Conservation (phyloP, 345 rosid species). For the Eucalyptus coolabah region DNA sequence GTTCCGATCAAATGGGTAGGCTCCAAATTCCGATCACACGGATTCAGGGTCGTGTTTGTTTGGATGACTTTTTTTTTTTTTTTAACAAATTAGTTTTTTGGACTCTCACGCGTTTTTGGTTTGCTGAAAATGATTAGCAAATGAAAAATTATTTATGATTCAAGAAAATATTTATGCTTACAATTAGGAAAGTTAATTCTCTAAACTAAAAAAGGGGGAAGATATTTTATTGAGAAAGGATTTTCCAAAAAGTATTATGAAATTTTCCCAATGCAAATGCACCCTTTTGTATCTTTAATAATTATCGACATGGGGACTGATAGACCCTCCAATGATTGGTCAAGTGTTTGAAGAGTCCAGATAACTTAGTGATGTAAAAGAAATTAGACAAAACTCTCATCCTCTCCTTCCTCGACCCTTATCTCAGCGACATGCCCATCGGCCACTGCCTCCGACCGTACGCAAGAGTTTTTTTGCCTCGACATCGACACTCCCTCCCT, state of each 20-base stretch:
- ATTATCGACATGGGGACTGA: neutral
- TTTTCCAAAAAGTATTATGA: neutral
- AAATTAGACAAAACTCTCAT: neutral
- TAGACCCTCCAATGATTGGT: neutral
- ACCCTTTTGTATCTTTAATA: neutral
- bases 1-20: neutral
- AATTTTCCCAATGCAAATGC: neutral
- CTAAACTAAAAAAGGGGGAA: neutral
- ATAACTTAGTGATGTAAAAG: too few species aligned
- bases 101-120: neutral
- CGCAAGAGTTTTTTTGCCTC: neutral
- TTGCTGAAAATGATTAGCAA: neutral
- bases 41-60: too few species aligned
- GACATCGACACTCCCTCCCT: neutral
- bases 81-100: neutral
- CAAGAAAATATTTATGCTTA: neutral
- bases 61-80: neutral
- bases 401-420: neutral
- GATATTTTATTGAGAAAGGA: neutral
- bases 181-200: neutral
- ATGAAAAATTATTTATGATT: fast-evolving
- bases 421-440: neutral
- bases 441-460: neutral
- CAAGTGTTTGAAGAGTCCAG: neutral
- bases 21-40: neutral